Percentiles rank a stretch among this genome's conserved stretches.
Evolutionary conservation across 2,329 filamentous ascomycete species (phyloP).

Genomic region (Calonectria henricotiae): DNA sequence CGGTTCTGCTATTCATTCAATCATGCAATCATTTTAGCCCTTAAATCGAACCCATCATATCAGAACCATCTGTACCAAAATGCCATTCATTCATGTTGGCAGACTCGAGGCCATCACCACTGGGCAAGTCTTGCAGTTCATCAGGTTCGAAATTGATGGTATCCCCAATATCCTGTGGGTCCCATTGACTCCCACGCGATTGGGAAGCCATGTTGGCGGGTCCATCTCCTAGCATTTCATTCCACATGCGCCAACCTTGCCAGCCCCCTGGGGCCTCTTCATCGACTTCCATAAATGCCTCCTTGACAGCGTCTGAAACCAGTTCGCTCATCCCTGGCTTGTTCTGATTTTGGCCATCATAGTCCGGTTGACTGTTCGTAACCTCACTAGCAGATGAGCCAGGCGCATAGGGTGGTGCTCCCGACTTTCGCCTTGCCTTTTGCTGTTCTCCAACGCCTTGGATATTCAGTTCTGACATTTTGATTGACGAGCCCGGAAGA

Average conservation of each 20-base stretch:
- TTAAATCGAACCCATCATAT: not conserved
- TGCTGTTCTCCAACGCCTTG: not conserved
- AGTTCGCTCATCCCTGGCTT: constrained; percentile 4
- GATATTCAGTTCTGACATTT: not conserved
- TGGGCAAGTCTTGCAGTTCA: not conserved
- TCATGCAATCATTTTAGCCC: too few species aligned
- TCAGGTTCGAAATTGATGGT: not conserved
- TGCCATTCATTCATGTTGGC: constrained; percentile 10
- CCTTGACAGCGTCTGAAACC: constrained; percentile 45
- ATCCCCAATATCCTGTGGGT: not conserved
- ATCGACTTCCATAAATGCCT: constrained; percentile 53
- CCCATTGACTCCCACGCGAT: not conserved
- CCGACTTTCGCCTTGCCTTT: constrained; percentile 4
- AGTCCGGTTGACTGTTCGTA: not conserved
- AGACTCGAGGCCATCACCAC: not conserved
- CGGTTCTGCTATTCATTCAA: not conserved
- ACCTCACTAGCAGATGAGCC: not conserved
- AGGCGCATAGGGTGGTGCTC: not conserved
- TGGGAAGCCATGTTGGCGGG: constrained; percentile 31
- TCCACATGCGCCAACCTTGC: constrained; percentile 54
- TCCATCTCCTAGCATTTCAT: constrained; percentile 49
- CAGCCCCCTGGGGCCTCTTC: constrained; percentile 52
- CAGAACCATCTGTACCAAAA: not conserved
- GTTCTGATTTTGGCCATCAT: not conserved
- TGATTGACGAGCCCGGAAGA: not conserved